Evolutionary conservation across 805 yeast species (phyloP), one percentile per base, ranked within the genome.

Genomic region (Ogataea parapolymorpha): DNA sequence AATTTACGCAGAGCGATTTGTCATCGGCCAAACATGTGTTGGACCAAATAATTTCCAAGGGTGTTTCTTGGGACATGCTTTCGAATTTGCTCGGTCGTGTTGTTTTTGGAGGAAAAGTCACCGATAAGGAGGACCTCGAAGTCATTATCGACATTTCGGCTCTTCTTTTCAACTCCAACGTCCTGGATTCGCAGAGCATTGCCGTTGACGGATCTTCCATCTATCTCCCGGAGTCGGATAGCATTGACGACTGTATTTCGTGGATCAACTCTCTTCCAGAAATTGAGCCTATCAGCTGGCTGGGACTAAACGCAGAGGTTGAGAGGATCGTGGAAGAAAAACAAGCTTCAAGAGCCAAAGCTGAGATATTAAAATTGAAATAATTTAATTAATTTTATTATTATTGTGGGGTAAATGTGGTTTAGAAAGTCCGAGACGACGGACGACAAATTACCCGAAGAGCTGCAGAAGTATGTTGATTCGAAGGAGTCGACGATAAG

Each of bases 1-100:
- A 85, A 45, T 75, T 89, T 51, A 85, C 76, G 55, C 86, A 85
- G 42, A 62, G 80, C n/a, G 96, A 90, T 56, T 72, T 82, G 39
- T 61, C 65, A 9, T 67, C 77, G 16, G 81, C 79, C 2, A 48
- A 70, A 4, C 54, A 46, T 35, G 65, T 79, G 14, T 58, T 81
- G 35, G 67, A 67, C 29, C 61, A 66, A 33, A 55, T 74, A 51
- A 54, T 81, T n/a, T 40, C 38, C 4, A 30, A 39, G 8, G 17
- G 32, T 1, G 65, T 80, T 37, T 79, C 83, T 5, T 82, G 86
- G 87, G 53, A 60, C 4, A 71, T 71, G 13, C 51, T 85, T 2
- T 57, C 65, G 4, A 63, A 66, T 36, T 59, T 82, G 31, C 51
- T 85, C 18, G 74, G 77, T 2, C 69, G 71, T 2, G 66, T 82